These are phyloP conservation scores for Hebeloma cylindrosporum DNA, from an alignment of 768 basidiomycete species.

Conservation along the genomic window DNA sequence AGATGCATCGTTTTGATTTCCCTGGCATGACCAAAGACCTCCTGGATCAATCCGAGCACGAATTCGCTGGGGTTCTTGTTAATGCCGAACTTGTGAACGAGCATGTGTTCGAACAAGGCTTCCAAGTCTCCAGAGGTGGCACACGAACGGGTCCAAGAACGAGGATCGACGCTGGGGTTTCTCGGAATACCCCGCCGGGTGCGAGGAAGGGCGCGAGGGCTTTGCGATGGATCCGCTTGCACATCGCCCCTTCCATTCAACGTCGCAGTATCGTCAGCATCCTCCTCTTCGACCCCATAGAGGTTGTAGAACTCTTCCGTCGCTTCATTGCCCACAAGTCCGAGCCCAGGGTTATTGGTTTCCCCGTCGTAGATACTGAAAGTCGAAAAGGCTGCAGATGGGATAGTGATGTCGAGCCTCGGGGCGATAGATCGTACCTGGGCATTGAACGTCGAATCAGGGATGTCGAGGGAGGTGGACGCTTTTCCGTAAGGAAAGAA, in stretches of 20 bases:
- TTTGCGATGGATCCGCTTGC: constrained; percentile 5
- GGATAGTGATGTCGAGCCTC: constrained; percentile 24
- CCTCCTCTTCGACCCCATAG: constrained; percentile 29
- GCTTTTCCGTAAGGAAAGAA: constrained; percentile 54
- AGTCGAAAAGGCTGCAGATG: constrained; percentile 27
- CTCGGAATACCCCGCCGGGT: not conserved
- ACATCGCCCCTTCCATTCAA: constrained; percentile 16
- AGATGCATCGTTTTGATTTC: constrained; percentile 52
- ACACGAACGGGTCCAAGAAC: constrained; percentile 43
- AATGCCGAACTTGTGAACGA: constrained; percentile 51
- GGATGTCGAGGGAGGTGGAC: constrained; percentile 12
- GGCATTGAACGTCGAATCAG: not conserved
- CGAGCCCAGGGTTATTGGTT: constrained; percentile 26
- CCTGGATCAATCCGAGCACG: constrained; percentile 44
- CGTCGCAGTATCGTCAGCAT: constrained; percentile 27
- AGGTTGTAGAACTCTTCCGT: constrained; percentile 25
- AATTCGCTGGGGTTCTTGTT: constrained; percentile 49
- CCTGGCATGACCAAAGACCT: constrained; percentile 54
- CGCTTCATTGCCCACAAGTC: constrained; percentile 21
- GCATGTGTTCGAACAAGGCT: constrained; percentile 59
- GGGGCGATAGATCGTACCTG: constrained; percentile 19
- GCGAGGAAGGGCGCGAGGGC: not conserved
- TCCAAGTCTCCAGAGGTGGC: constrained; percentile 50
- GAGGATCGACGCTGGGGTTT: constrained; percentile 10
- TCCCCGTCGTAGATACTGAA: constrained; percentile 25